Evolutionary conservation across 1,284 basidiomycete genomes (phyloP), one percentile per base, ranked within the genome.

Genomic region (Testicularia cyperi): DNA sequence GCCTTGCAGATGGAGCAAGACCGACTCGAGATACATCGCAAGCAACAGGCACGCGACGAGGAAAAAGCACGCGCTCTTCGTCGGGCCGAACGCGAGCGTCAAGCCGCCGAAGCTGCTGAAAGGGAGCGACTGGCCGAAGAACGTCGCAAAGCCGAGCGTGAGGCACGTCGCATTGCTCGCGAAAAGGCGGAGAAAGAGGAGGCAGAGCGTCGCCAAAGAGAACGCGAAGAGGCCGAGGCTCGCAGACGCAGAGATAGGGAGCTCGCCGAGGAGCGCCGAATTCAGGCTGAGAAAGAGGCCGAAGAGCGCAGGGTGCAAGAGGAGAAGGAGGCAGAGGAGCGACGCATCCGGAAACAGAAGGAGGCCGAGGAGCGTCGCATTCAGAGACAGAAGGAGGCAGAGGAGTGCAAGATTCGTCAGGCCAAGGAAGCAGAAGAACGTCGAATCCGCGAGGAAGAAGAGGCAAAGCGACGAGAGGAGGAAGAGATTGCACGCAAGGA

Each of bases 1-100:
- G 61, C 51, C 16, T 27, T 15, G 9, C 46, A 56, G 39, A 64
- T 55, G 44, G 51, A 41, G n/a, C 45, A 44, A 4, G 55, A 64
- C 33, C 45, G 61, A 0, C 33, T 47, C 21, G 55, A 58, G 16
- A 47, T 54, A 2, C 25, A 46, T 15, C 46, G 20, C 10, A 39
- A 41, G n/a, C 54, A 63, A 18, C 44, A 52, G 39, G 41, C 37
- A 6, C 34, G 44, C 2, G 33, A 55, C n/a, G 58, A 56, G 13
- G 52, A 56, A 34, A 38, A 52, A 30, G 25, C 45, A 23, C 41
- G 43, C 4, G 55, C 43, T 10, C 21, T 45, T 6, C 36, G 21
- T 15, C 45, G 40, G 5, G 48, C 39, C 22, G 41, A 47, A 26
- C 52, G 58, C 19, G 51, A 61, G 1, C 44, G 52, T n/a, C 31